A percentile compares a stretch with the other conserved stretches of the same genome.
Conservation (phyloP, 1,139 yeast genomes). For the Saccharomyces hybrid region DNA sequence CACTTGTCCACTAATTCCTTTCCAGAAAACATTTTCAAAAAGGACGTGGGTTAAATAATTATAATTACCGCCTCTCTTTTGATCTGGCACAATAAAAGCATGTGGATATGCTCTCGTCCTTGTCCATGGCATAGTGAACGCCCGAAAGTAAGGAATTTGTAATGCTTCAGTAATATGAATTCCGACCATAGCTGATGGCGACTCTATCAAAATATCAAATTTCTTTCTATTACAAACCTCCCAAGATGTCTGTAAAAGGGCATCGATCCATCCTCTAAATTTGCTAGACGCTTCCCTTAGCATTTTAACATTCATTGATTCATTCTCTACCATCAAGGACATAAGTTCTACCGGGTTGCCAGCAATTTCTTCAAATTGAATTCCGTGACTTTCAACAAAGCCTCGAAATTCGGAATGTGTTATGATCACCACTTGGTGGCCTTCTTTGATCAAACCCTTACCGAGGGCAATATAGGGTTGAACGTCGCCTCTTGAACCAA, state of each 20-base stretch:
- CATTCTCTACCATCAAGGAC: constrained; percentile 89
- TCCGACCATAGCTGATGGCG: constrained; percentile 95
- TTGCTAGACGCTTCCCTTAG: constrained; percentile 73
- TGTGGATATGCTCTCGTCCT: constrained; percentile 92
- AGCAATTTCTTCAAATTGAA: constrained; percentile 67
- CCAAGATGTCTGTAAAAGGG: constrained; percentile 68
- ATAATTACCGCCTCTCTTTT: constrained; percentile 85
- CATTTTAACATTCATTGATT: constrained; percentile 76
- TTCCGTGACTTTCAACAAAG: constrained; percentile 63
- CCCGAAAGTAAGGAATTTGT: constrained; percentile 83
- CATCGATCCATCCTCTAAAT: constrained; percentile 75
- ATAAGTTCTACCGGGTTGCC: constrained; percentile 91
- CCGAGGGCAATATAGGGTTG: constrained; percentile 94
- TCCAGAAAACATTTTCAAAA: constrained; percentile 91
- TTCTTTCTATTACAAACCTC: constrained; percentile 60
- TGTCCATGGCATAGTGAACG: constrained; percentile 98
- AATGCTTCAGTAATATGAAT: constrained; percentile 90
- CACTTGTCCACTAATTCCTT: constrained; percentile 82
- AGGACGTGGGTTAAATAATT: constrained; percentile 86
- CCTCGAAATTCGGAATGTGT: constrained; percentile 71
- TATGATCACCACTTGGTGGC: constrained; percentile 80
- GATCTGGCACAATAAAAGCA: constrained; percentile 92
- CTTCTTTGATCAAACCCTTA: constrained; percentile 66
- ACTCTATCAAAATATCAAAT: constrained; percentile 78
- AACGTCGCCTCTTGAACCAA: constrained; percentile 94